Evolutionary conservation across 495 filamentous ascomycete species (phyloP), one percentile per base, ranked within the genome.

Genomic region (Lasiosphaeria miniovina): DNA sequence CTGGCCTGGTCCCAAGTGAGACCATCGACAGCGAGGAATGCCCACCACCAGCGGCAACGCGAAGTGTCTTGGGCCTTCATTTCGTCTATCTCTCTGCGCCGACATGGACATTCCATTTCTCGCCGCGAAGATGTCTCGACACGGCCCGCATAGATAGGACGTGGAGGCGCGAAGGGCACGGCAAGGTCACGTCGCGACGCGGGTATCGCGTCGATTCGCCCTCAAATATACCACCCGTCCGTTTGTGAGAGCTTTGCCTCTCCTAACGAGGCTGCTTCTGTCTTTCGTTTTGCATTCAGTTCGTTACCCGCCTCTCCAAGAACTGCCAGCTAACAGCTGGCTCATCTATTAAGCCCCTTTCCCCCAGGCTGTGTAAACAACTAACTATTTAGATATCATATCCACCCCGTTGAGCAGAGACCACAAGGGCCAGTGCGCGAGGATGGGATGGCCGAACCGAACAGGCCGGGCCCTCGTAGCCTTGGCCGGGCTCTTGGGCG

Each of bases 391-490:
- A 10, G 17, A 40, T 24, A 33, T 41, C 38, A 12, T 38, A 41
- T 41, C 5, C 15, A 46, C 11, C 6, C 7, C 43, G 12, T 46
- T 11, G 15, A 4, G 15, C 15, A 46, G 12, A 11, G 11, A 14
- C 43, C 43, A 14, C 43, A n/a, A 11, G 12, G 12, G 5, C 15
- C 43, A 5, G 12, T n/a, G 43, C 55, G 52, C 54, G 55, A 66
- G 57, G 43, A 73, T 74, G 71, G 63, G 55, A 46, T 53, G 61
- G 43, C 63, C 57, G 17, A 15, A 54, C 8, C 63, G 48, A 48
- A 53, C 59, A 59, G 64, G 58, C 33, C 60, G 57, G 48, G 70
- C 67, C 35, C 51, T 71, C n/a, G 63, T 62, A 46, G 67, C 67
- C 43, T 53, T 71, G 8, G 52, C 62, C 50, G 64, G 62, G 32